These are phyloP conservation scores for Punctularia strigosozonata DNA, from an alignment of 768 basidiomycete species.

Conservation along the genomic window DNA sequence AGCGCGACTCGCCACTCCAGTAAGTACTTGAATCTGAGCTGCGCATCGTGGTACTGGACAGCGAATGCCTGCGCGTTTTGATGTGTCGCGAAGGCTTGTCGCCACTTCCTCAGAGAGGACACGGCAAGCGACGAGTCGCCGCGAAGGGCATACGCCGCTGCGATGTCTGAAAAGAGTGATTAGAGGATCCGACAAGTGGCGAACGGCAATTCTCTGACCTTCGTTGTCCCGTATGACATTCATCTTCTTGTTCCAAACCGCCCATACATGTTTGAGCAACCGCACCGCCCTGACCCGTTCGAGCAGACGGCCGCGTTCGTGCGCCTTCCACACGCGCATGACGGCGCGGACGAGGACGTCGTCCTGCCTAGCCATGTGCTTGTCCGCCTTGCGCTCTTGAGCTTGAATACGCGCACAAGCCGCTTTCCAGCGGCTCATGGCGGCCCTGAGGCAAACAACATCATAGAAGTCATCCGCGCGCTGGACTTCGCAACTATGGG, in stretches of 20 bases:
- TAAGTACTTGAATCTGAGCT: constrained; percentile 29
- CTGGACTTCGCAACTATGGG: too few relatives aligned
- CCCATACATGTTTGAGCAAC: constrained; percentile 33
- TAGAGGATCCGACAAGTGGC: not conserved
- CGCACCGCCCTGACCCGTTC: constrained; percentile 37
- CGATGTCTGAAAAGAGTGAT: constrained; percentile 25
- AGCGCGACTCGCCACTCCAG: constrained; percentile 45
- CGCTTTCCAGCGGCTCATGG: constrained; percentile 44
- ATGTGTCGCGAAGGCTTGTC: constrained; percentile 26
- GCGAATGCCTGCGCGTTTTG: constrained; percentile 38
- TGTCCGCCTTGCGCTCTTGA: constrained; percentile 43
- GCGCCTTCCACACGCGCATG: constrained; percentile 55
- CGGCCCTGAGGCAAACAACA: constrained; percentile 28
- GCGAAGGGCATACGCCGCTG: constrained; percentile 37
- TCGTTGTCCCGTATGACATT: constrained; percentile 27
- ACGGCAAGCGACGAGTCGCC: constrained; percentile 26
- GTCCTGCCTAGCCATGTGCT: constrained; percentile 45
- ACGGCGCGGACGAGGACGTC: constrained; percentile 46
- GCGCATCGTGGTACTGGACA: constrained; percentile 32
- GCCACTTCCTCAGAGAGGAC: constrained; percentile 34
- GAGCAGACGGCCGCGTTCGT: constrained; percentile 47
- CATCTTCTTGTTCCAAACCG: constrained; percentile 37
- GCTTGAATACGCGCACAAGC: constrained; percentile 41
- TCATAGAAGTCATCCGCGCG: constrained; percentile 33
- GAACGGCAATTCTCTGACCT: constrained; percentile 24